Evolutionary conservation across 305 asterid genomes (phyloP).

Genomic region (Fraxinus baroniana): DNA sequence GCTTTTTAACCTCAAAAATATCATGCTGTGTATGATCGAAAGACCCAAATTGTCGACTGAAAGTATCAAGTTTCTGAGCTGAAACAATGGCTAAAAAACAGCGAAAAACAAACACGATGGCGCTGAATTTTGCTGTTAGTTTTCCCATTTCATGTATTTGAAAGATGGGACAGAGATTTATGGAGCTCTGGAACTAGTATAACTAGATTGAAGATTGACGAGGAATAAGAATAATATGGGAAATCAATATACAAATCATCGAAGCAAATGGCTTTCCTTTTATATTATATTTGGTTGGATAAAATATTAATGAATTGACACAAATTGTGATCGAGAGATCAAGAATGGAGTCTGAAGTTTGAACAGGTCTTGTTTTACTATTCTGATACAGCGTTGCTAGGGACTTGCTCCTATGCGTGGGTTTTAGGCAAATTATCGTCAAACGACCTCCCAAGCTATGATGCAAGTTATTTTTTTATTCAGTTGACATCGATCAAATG

Average conservation of each 20-base stretch:
- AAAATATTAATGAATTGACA: conserved; percentile 9
- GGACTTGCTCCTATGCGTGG: conserved; percentile 23
- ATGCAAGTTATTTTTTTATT: too few species aligned
- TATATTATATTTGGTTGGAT: not conserved
- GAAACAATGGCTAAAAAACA: conserved; percentile 25
- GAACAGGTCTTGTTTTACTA: not conserved
- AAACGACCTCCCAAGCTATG: too few species aligned
- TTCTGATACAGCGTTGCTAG: conserved; percentile 21
- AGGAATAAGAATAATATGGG: not conserved
- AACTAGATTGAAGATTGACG: conserved; percentile 6
- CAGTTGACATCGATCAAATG: too few species aligned
- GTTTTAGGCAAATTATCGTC: too few species aligned
- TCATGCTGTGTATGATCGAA: conserved; percentile 26
- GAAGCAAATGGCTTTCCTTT: not conserved
- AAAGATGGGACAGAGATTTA: not conserved
- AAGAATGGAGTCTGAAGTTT: not conserved
- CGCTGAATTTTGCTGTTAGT: conserved; percentile 18
- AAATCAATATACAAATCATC: conserved; percentile 2
- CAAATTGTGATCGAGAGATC: not conserved
- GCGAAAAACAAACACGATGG: conserved; percentile 26
- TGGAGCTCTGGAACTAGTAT: not conserved
- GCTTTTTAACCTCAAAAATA: not conserved
- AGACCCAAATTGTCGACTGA: conserved; percentile 7
- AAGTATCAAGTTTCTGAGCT: conserved; percentile 31
- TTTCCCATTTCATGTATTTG: conserved; percentile 41